Percentiles rank a stretch among this genome's conserved stretches.
Evolutionary conservation across 768 basidiomycete species (phyloP).

Genomic region (Tephrocybe sp.): DNA sequence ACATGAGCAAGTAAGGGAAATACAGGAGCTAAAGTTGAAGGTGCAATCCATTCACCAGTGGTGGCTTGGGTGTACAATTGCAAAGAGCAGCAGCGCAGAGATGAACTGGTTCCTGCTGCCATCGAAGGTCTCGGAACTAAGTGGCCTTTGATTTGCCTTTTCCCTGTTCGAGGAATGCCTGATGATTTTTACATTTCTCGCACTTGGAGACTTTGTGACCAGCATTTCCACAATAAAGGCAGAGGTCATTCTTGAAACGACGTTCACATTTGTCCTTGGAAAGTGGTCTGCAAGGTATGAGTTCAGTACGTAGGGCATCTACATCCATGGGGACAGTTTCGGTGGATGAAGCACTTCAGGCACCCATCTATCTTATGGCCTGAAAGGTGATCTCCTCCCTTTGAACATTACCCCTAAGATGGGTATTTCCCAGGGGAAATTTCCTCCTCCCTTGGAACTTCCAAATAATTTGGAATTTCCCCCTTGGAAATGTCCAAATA

Average conservation of each 20-base stretch:
- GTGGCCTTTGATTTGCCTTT: constrained; percentile 27
- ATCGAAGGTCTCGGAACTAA: constrained; percentile 26
- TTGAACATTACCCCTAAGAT: too few species aligned
- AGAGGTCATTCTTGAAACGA: constrained; percentile 23
- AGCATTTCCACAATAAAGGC: constrained; percentile 32
- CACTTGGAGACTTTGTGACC: constrained; percentile 26
- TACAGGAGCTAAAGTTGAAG: constrained; percentile 11
- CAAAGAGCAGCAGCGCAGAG: constrained; percentile 1
- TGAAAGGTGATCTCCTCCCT: too few species aligned
- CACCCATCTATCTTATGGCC: too few species aligned
- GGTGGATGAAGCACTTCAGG: too few species aligned
- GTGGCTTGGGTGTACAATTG: constrained; percentile 11
- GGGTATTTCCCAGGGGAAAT: too few species aligned
- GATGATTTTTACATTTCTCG: constrained; percentile 1
- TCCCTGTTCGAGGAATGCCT: too few species aligned
- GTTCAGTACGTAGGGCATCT: constrained; percentile 19
- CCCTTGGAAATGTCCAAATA: too few species aligned
- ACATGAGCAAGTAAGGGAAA: constrained; percentile 15
- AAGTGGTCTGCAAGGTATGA: constrained; percentile 18
- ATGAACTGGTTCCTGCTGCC: constrained; percentile 19
- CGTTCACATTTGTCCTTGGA: constrained; percentile 23
- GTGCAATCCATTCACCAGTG: constrained; percentile 17
- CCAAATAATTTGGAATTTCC: too few species aligned
- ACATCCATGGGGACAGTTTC: constrained; percentile 37
- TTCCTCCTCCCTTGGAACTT: too few species aligned